These are phyloP conservation scores for Jaapia argillacea DNA, from an alignment of 768 basidiomycete genomes.

Conservation along the genomic window DNA sequence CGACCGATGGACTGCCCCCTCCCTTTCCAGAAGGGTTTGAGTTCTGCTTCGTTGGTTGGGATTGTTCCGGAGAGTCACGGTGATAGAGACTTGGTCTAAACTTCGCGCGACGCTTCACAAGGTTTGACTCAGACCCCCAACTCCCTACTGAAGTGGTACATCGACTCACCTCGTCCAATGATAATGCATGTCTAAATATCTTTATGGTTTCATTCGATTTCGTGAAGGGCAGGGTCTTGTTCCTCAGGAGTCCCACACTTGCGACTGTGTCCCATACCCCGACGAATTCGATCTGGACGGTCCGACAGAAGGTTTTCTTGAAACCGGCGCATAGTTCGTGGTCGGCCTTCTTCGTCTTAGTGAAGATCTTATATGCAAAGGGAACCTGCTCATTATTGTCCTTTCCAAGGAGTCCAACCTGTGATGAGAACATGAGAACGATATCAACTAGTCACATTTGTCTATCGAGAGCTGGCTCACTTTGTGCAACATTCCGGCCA, in stretches of 20 bases:
- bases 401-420: slow-evolving; percentile 14
- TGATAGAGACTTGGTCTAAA: slow-evolving; percentile 60
- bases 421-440: no score
- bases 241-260: slow-evolving; percentile 59
- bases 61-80: slow-evolving; percentile 25
- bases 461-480: no score
- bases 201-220: slow-evolving; percentile 50
- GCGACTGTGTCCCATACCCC: slow-evolving; percentile 71
- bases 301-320: slow-evolving; percentile 39
- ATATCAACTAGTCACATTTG: no score
- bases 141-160: neutral
- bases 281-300: slow-evolving; percentile 47
- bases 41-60: no score
- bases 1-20: no score
- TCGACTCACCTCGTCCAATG: slow-evolving; percentile 60
- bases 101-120: slow-evolving; percentile 49
- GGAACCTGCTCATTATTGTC: slow-evolving; percentile 33
- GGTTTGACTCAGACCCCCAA: neutral
- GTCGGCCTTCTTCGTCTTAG: slow-evolving; percentile 24
- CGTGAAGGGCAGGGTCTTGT: slow-evolving; percentile 57
- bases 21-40: no score
- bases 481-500: slow-evolving; percentile 46
- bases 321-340: slow-evolving; percentile 41
- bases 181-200: slow-evolving; percentile 67
- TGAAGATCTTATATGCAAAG: slow-evolving; percentile 47